Conservation (phyloP, 352 stramenopile genomes). For the Phytophthora pistaciae region DNA sequence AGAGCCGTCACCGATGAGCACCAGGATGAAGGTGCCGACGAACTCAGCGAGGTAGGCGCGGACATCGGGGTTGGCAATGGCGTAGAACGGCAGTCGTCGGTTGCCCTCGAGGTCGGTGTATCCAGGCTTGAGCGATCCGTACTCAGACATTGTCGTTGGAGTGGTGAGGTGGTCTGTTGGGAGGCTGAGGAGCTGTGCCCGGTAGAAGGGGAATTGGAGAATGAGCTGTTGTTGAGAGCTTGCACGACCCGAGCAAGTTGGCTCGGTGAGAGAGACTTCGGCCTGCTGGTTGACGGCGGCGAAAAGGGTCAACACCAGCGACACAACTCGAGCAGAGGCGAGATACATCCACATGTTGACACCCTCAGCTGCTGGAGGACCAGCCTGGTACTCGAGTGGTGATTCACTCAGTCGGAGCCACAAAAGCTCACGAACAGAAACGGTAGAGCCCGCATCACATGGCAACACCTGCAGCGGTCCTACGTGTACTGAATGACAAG, state of each 20-base stretch:
- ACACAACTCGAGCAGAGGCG: constrained; percentile 20
- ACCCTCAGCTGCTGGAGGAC: constrained; percentile 31
- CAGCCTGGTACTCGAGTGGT: constrained; percentile 13
- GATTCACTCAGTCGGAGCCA: constrained; percentile 14
- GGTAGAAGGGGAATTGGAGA: constrained; percentile 22
- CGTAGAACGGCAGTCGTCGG: constrained; percentile 38
- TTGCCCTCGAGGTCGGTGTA: constrained; percentile 41
- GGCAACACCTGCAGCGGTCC: too few species aligned
- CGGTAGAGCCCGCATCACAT: constrained; percentile 3
- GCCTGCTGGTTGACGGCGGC: constrained; percentile 19
- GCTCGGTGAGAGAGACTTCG: constrained; percentile 9
- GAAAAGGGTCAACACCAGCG: constrained; percentile 19
- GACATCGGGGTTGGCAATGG: constrained; percentile 39
- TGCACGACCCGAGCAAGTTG: background rate
- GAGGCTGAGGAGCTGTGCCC: constrained; percentile 3
- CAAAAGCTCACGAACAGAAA: constrained; percentile 29
- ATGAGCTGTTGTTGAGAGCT: constrained; percentile 15
- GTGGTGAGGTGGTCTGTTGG: background rate
- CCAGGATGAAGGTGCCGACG: constrained; percentile 69
- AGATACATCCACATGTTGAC: constrained; percentile 18
- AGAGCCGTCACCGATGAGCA: constrained; percentile 63
- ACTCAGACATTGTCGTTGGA: constrained; percentile 40
- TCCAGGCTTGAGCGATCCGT: constrained; percentile 40
- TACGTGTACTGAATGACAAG: too few species aligned
- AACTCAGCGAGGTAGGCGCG: constrained; percentile 69